Conservation (phyloP, 2,329 filamentous ascomycete genomes). For the Drechslerella coelobrocha region DNA sequence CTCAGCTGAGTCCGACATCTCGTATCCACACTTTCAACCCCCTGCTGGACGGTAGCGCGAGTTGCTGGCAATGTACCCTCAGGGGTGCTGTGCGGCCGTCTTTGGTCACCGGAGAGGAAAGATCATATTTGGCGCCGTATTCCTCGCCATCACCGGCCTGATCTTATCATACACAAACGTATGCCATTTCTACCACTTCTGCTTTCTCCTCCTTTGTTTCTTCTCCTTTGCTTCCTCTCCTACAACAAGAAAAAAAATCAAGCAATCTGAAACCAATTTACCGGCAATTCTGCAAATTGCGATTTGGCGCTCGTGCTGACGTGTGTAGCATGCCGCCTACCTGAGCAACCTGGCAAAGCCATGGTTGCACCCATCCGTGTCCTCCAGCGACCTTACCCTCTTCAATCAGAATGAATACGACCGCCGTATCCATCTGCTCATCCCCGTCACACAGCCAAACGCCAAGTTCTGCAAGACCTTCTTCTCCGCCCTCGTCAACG, state of each 20-base stretch:
- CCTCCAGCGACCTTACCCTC: constrained; percentile 42
- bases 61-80: constrained; percentile 35
- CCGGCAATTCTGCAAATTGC: background rate
- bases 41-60: background rate
- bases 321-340: constrained; percentile 19
- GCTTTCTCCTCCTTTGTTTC: background rate
- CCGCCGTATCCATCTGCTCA: constrained; percentile 39
- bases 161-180: constrained; percentile 33
- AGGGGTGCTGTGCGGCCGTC: constrained; percentile 47
- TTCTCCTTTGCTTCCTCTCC: no score
- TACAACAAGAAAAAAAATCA: no score
- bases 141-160: constrained; percentile 30
- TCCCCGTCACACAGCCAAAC: constrained; percentile 43
- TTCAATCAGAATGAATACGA: constrained; percentile 46
- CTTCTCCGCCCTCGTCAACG: constrained; percentile 47
- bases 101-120: constrained; percentile 48
- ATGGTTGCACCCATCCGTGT: constrained; percentile 40
- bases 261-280: no score
- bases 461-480: constrained; percentile 47
- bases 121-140: constrained; percentile 31
- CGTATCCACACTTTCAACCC: background rate
- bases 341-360: constrained; percentile 26
- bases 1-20: background rate
- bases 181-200: background rate
- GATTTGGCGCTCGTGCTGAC: background rate